Base-by-base conservation (phyloP, 2,329 filamentous ascomycete species). In the Coniella vitis region DNA sequence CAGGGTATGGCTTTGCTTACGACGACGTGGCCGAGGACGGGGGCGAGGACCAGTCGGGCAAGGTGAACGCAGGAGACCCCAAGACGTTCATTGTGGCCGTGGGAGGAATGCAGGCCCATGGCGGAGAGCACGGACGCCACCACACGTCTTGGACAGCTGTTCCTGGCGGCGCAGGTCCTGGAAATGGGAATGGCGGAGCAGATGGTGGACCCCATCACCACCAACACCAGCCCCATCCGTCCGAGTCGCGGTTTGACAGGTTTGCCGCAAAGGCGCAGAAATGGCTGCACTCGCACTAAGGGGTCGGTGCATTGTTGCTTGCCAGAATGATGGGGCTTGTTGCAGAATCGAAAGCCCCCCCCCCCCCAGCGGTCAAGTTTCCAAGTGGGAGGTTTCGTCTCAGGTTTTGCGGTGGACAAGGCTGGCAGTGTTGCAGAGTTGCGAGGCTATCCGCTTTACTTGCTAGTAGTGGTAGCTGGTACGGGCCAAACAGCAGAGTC, bases 1-100 rank as follows among this genome's bases (percentile, higher is more conserved):
- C 2, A 55, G 78, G 79, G 9, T 83, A 83, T 58, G 75, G 75
- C 0, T 81, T 81, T 59, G 75, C 78, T 0, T 83, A 81, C 47
- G 79, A 83, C 56, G 78, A 83, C 61, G 78, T 83, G 14, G 70
- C 72, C 46, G 71, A 72, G 0, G 65, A 69, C 29, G 69, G 67
- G 21, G 75, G 75, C 0, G 61, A 63, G 2, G 75, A 81, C 55
- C 75, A 79, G 61, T 76, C 72, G 17, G 78, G 78, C 1, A 75
- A 73, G 60, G 73, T 80, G 21, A 74, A 71, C 49, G 74, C 76
- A 48, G 68, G 70, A 0, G 71, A 71, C 49, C 75, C 76, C 7
- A 60, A 62, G 22, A 57, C 72, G 20, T 71, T 76, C 41, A 70
- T 74, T 2, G 74, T 79, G 25, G 68, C 68, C 7, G 71, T 79